phyloP scores from a whole-genome alignment of 805 yeast species.

The Schizosaccharomyces japonicus region DNA sequence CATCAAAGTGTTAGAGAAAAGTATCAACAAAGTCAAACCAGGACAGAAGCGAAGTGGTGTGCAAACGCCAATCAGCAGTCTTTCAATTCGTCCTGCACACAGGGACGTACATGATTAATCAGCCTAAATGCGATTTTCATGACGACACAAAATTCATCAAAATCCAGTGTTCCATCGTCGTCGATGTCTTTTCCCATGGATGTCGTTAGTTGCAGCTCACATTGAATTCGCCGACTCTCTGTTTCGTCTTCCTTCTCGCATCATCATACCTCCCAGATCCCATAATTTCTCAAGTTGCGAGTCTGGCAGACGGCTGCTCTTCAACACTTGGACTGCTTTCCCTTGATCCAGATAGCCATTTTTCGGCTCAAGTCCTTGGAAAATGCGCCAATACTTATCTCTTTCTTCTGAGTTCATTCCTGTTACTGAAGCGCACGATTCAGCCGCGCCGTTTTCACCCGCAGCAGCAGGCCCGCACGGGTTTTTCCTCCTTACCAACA shows the following conservation, averaged over 20 bases:
- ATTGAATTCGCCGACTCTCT: not conserved
- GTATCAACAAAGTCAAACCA: too few relatives aligned
- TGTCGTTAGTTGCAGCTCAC: not conserved
- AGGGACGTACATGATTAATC: slow-evolving; percentile 43
- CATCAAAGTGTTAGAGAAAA: not conserved
- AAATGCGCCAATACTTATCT: slow-evolving; percentile 93
- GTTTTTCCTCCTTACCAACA: too few relatives aligned
- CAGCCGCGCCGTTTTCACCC: too few relatives aligned
- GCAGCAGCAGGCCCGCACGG: too few relatives aligned
- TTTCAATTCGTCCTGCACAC: too few relatives aligned
- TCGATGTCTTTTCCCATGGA: slow-evolving; percentile 39
- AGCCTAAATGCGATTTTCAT: slow-evolving; percentile 85
- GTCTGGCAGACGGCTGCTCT: slow-evolving; percentile 65
- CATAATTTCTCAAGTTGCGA: slow-evolving; percentile 62
- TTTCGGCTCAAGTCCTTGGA: slow-evolving; percentile 66
- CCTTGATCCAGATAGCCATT: slow-evolving; percentile 64
- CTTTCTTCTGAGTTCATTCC: slow-evolving; percentile 29
- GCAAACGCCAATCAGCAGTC: too few relatives aligned
- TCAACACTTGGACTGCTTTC: slow-evolving; percentile 61
- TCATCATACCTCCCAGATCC: slow-evolving; percentile 43
- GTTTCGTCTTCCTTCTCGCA: not conserved
- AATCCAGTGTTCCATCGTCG: slow-evolving; percentile 72
- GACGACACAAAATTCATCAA: slow-evolving; percentile 92
- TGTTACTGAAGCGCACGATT: too few relatives aligned
- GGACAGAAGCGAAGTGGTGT: too few relatives aligned